Evolutionary conservation across 148 eudicot species (phyloP).

Genomic region (Rhododendron simsii): DNA sequence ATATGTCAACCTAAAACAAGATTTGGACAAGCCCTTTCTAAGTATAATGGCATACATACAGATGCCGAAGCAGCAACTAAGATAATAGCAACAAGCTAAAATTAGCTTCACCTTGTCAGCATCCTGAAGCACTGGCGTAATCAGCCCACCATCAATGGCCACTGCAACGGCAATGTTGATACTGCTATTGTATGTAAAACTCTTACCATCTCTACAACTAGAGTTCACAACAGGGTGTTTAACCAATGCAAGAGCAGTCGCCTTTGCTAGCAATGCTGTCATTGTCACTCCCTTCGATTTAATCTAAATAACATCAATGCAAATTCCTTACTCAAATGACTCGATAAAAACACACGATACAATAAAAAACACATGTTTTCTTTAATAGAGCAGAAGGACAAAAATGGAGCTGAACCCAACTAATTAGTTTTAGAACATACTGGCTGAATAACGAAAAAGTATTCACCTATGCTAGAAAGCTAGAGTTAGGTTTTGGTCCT

Average conservation of each 20-base stretch:
- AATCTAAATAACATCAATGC: conserved; percentile 37
- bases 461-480: neutral
- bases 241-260: conserved; percentile 86
- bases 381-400: neutral
- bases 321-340: neutral
- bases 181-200: conserved; percentile 84
- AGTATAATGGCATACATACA: neutral
- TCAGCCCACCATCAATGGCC: conserved; percentile 91
- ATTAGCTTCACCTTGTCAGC: conserved; percentile 66
- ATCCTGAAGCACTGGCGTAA: conserved; percentile 85
- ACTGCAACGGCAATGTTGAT: conserved; percentile 94
- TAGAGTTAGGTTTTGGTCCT: neutral
- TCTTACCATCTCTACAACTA: conserved; percentile 97
- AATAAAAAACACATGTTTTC: neutral
- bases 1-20: conserved; percentile 58
- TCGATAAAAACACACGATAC: neutral
- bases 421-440: neutral
- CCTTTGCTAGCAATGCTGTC: conserved; percentile 96
- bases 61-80: neutral
- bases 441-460: neutral
- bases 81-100: neutral
- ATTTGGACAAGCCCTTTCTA: neutral
- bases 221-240: conserved; percentile 88
- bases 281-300: conserved; percentile 93
- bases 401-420: neutral